phyloP scores from a whole-genome alignment of 2,329 filamentous ascomycete genomes.

The Bertia moriformis region DNA sequence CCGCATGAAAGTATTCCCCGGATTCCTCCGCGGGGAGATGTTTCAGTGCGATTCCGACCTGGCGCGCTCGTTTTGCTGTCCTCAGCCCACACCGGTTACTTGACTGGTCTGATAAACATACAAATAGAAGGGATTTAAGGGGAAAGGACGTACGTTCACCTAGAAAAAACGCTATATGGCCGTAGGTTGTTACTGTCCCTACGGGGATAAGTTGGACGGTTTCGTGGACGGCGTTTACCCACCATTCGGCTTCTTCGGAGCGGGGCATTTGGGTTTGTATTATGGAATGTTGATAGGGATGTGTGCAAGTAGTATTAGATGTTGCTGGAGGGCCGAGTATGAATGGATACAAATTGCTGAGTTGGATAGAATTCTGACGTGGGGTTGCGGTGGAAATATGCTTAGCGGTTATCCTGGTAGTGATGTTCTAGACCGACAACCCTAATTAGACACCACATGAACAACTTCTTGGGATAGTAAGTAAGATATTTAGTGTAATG shows the following conservation, averaged over 20 bases:
- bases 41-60: constrained; percentile 50
- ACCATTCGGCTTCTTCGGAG: constrained; percentile 33
- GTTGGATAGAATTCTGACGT: too few species aligned
- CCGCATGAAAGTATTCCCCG: constrained; percentile 32
- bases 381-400: too few species aligned
- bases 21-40: constrained; percentile 34
- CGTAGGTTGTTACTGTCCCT: constrained; percentile 43
- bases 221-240: constrained; percentile 30
- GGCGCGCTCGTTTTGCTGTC: constrained; percentile 28
- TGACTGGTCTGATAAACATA: background rate
- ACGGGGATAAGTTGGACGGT: constrained; percentile 30
- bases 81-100: too few species aligned
- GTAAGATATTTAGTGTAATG: too few species aligned
- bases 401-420: too few species aligned
- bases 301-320: too few species aligned
- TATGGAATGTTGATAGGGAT: too few species aligned
- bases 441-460: too few species aligned
- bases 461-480: too few species aligned
- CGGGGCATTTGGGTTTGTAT: constrained; percentile 24
- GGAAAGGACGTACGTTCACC: constrained; percentile 34
- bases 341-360: too few species aligned
- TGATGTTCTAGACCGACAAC: too few species aligned
- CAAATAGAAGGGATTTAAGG: background rate
- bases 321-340: too few species aligned
- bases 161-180: constrained; percentile 46